Evolutionary conservation across 2,329 filamentous ascomycete species (phyloP), one percentile per base, ranked within the genome.

Genomic region (Cladosporium sp.): DNA sequence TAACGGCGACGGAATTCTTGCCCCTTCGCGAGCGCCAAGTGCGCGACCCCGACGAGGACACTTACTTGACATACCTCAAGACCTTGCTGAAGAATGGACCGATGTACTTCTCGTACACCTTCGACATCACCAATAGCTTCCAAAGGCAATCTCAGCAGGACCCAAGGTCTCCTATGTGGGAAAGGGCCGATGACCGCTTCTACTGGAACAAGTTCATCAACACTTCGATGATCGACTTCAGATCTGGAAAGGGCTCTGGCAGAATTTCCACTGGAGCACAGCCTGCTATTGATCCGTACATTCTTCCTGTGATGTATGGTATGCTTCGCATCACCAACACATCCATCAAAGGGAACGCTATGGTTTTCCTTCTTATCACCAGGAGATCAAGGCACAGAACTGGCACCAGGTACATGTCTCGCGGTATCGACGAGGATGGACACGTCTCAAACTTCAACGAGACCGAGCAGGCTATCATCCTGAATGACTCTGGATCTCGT

Each of bases 381-480:
- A 81, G 93, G 57, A 83, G 93, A 62, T 95, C 91, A 18, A 82
- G 95, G 60, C 85, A 93, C 70, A 83, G 92, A 57, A 91, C 85
- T 34, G 93, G 93, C 42, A 97, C 93, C 13, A 80, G 95, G 66
- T 97, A 96, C 73, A 93, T 98, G 68, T 95, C 93, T 2, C 84
- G 93, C 59, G 93, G 93, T 48, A 83, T 97, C 43, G 92, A 98
- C 66, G 91, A 95, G 59, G 79, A 93, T 56, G 93, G 93, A 19
- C 84, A 97, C 68, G 93, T 93, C n/a, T 89, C 93, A 59, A 98
- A 98, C 70, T 98, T 92, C 78, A 98, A 98, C 67, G 93, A 98
- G 76, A 97, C 93, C 0, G 93, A 98, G 68, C 93, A 98, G 68
- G 78, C 93, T 33, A 79, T 95, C 56, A 83, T 98, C 35, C 72